Evolutionary conservation across 768 basidiomycete species (phyloP).

Genomic region (Mycena olivaceomarginata): DNA sequence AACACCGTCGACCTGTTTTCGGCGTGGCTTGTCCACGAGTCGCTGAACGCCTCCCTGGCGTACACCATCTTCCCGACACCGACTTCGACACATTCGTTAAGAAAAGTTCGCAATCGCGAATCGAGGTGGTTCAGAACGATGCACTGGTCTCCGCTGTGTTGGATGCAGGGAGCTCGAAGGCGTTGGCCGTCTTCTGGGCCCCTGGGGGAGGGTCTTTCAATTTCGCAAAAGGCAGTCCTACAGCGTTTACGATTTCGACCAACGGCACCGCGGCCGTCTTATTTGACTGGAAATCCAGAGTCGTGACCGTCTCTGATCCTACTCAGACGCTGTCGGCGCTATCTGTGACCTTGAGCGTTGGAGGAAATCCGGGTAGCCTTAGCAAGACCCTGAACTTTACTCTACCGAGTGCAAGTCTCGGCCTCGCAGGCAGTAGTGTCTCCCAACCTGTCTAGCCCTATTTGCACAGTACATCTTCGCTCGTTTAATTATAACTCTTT

Average conservation of each 20-base stretch:
- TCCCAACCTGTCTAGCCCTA: conserved; percentile 38
- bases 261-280: conserved; percentile 67
- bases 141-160: conserved; percentile 68
- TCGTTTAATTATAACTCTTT: not conserved
- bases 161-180: conserved; percentile 62
- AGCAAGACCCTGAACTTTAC: conserved; percentile 58
- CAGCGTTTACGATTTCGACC: conserved; percentile 57
- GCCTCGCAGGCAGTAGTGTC: conserved; percentile 71
- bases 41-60: conserved; percentile 59
- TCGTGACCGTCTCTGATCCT: conserved; percentile 78
- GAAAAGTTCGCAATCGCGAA: conserved; percentile 55
- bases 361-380: conserved; percentile 15
- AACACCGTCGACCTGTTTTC: conserved; percentile 78
- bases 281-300: conserved; percentile 61
- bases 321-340: conserved; percentile 69
- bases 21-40: conserved; percentile 73
- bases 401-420: conserved; percentile 62
- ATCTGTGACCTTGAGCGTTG: conserved; percentile 59
- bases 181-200: conserved; percentile 78
- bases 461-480: not conserved
- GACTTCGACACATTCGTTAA: conserved; percentile 59
- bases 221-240: conserved; percentile 52
- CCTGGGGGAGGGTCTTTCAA: conserved; percentile 63
- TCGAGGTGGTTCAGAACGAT: conserved; percentile 69
- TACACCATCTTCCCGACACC: conserved; percentile 75